These are phyloP conservation scores for Cladophialophora immunda DNA, from an alignment of 2,329 filamentous ascomycete species.

Conservation along the genomic window DNA sequence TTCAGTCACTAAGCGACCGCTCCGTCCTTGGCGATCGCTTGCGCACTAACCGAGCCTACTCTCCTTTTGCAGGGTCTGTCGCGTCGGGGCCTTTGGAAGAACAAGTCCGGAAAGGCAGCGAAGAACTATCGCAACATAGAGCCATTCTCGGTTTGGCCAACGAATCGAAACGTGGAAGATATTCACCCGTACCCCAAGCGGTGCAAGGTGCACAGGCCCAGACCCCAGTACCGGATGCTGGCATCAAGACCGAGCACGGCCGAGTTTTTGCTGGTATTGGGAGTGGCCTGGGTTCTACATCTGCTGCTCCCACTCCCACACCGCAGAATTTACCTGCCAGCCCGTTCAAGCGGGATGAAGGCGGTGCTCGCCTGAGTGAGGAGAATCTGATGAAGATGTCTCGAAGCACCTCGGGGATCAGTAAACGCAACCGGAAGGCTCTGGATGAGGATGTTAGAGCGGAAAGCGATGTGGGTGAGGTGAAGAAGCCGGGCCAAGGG, in stretches of 20 bases:
- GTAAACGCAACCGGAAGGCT: constrained; percentile 70
- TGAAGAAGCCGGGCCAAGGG: constrained; percentile 30
- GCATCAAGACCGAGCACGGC: constrained; percentile 94
- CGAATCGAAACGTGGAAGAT: constrained; percentile 81
- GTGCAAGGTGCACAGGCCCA: constrained; percentile 91
- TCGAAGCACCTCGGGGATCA: constrained; percentile 58
- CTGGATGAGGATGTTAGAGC: constrained; percentile 77
- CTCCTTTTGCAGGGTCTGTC: constrained; percentile 47
- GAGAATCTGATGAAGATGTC: constrained; percentile 50
- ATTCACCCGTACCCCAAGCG: constrained; percentile 89
- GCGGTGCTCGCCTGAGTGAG: constrained; percentile 53
- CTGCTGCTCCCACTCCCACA: constrained; percentile 52
- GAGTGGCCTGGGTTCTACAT: constrained; percentile 68
- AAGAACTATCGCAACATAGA: constrained; percentile 68
- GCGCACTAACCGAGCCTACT: constrained; percentile 47
- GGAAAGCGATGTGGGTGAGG: constrained; percentile 68
- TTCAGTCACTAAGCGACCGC: constrained; percentile 41
- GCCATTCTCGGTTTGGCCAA: constrained; percentile 75
- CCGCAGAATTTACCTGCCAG: constrained; percentile 48
- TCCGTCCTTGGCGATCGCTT: constrained; percentile 39
- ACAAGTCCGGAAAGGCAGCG: constrained; percentile 57
- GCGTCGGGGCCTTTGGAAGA: constrained; percentile 47
- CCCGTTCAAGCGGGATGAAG: constrained; percentile 61
- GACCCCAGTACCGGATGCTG: constrained; percentile 81
- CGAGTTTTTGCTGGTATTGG: constrained; percentile 96